Conservation (phyloP, 2,329 filamentous ascomycete genomes). For the Calonectria pteridis region DNA sequence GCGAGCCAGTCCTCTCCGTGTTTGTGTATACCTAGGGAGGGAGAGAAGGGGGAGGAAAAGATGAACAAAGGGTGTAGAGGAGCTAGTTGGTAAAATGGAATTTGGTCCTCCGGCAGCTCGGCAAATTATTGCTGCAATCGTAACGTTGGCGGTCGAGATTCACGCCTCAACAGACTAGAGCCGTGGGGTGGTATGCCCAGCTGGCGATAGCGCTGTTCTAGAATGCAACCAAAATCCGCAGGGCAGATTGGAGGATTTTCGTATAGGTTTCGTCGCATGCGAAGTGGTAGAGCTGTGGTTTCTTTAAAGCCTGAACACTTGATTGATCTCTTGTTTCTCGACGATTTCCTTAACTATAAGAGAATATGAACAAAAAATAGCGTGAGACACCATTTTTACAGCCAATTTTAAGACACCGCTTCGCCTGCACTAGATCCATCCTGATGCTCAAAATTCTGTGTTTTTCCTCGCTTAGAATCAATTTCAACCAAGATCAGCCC, state of each 20-base stretch:
- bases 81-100: conserved; percentile 2
- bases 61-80: neutral
- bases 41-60: neutral
- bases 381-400: neutral
- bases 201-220: neutral
- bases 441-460: neutral
- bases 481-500: neutral
- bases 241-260: neutral
- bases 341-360: neutral
- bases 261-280: neutral
- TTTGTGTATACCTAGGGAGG: neutral
- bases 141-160: neutral
- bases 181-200: neutral
- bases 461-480: neutral
- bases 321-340: too few species aligned
- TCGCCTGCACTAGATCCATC: neutral
- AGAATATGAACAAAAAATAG: neutral
- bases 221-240: neutral
- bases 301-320: too few species aligned
- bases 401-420: neutral
- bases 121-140: neutral
- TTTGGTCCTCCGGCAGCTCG: neutral
- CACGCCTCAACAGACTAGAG: neutral
- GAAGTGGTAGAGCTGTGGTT: neutral
- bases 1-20: conserved; percentile 7